These are phyloP conservation scores for Phytophthora macrochlamydospora DNA, from an alignment of 352 stramenopile genomes.

Conservation along the genomic window DNA sequence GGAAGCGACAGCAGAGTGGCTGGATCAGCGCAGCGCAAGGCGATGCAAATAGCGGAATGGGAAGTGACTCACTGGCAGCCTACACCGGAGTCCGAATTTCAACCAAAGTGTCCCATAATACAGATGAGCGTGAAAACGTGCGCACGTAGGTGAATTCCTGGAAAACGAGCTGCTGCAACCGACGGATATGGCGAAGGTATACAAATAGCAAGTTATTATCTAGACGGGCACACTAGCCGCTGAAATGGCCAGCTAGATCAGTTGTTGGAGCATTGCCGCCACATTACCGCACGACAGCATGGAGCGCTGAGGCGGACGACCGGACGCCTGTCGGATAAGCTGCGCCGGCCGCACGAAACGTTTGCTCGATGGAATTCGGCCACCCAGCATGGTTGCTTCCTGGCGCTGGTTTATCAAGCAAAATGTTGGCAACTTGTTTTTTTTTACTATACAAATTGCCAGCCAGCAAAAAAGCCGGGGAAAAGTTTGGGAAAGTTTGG, in stretches of 20 bases:
- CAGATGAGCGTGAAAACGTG: slow-evolving; percentile 7
- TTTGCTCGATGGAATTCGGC: background rate
- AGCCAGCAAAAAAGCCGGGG: no score
- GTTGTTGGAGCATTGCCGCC: background rate
- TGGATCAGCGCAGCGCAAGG: background rate
- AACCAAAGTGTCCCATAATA: slow-evolving; percentile 13
- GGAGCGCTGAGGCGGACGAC: background rate
- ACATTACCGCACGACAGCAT: background rate
- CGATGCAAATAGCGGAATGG: slow-evolving; percentile 32
- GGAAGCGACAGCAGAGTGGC: no score
- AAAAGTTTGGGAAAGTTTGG: background rate
- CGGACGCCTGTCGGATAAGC: no score
- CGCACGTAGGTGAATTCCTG: slow-evolving; percentile 18
- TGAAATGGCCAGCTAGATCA: background rate
- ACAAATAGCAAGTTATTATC: no score
- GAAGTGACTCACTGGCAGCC: slow-evolving; percentile 11
- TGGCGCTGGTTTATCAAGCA: background rate
- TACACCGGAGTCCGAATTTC: background rate
- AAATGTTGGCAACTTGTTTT: no score
- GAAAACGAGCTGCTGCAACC: slow-evolving; percentile 6
- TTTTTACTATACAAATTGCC: no score
- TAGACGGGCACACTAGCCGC: no score
- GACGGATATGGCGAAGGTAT: background rate
- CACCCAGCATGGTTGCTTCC: background rate
- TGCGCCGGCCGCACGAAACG: background rate